phyloP scores from a whole-genome alignment of 345 rosid species.

The Erysimum cheiranthoides region DNA sequence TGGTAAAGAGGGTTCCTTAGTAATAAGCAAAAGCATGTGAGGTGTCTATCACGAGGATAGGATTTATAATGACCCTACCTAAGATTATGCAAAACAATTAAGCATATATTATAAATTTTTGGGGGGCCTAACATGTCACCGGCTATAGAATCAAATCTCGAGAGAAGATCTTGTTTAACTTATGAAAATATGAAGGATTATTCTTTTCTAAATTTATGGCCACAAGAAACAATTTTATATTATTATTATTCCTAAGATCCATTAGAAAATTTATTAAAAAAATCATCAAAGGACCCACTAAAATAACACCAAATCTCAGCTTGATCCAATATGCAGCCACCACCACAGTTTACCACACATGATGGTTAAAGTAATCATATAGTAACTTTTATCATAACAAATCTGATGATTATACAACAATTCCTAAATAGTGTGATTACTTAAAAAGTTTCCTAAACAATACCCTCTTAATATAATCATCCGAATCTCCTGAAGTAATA shows the following conservation, averaged over 20 bases:
- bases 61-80: conserved; percentile 45
- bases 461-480: conserved; percentile 17
- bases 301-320: conserved; percentile 38
- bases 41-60: conserved; percentile 36
- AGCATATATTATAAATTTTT: conserved; percentile 18
- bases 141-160: conserved; percentile 42
- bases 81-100: conserved; percentile 34
- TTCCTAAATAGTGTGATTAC: conserved; percentile 13
- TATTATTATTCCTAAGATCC: conserved; percentile 23
- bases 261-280: background rate
- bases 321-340: conserved; percentile 36
- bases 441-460: conserved; percentile 34
- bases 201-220: conserved; percentile 26
- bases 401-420: conserved; percentile 21
- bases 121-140: conserved; percentile 40
- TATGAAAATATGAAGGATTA: conserved; percentile 36
- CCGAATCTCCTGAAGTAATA: conserved; percentile 29
- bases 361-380: conserved; percentile 37
- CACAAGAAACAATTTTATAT: conserved; percentile 14
- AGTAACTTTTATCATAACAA: conserved; percentile 16
- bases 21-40: conserved; percentile 42
- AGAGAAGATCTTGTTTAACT: conserved; percentile 36
- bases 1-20: conserved; percentile 20
- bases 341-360: conserved; percentile 33
- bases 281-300: conserved; percentile 28